These are phyloP conservation scores for Purshia tridentata DNA, from an alignment of 306 rosid species.

Conservation along the genomic window DNA sequence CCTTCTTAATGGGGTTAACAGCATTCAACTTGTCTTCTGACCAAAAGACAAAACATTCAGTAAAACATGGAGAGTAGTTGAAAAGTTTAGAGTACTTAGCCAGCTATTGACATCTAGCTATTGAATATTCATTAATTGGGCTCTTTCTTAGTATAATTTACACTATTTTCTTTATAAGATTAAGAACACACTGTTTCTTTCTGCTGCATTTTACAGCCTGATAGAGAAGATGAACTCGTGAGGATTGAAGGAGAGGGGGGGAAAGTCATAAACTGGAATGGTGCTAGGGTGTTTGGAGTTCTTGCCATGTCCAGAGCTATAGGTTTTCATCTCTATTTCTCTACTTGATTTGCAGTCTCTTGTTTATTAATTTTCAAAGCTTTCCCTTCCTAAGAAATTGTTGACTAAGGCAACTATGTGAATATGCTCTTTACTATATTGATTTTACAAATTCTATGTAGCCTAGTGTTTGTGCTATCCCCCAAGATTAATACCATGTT, in stretches of 20 bases:
- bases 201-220: slow-evolving; percentile 66
- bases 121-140: not conserved
- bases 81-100: not conserved
- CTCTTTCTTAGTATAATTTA: not conserved
- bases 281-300: slow-evolving; percentile 75
- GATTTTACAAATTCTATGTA: slow-evolving; percentile 5
- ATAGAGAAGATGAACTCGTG: slow-evolving; percentile 73
- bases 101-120: not conserved
- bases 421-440: slow-evolving; percentile 7
- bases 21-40: not conserved
- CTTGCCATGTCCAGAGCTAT: slow-evolving; percentile 91
- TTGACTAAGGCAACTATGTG: not conserved
- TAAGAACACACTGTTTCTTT: slow-evolving; percentile 24
- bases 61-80: not conserved
- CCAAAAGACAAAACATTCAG: not conserved
- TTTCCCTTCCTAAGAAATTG: slow-evolving; percentile 2
- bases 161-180: slow-evolving; percentile 14
- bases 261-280: slow-evolving; percentile 96
- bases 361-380: slow-evolving; percentile 14
- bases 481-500: no score
- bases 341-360: slow-evolving; percentile 18
- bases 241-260: slow-evolving; percentile 74
- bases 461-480: not conserved
- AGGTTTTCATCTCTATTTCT: slow-evolving; percentile 59
- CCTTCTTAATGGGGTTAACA: not conserved